Evolutionary conservation across 148 eudicot species (phyloP), one percentile per base, ranked within the genome.

Genomic region (Diospyros kaki): DNA sequence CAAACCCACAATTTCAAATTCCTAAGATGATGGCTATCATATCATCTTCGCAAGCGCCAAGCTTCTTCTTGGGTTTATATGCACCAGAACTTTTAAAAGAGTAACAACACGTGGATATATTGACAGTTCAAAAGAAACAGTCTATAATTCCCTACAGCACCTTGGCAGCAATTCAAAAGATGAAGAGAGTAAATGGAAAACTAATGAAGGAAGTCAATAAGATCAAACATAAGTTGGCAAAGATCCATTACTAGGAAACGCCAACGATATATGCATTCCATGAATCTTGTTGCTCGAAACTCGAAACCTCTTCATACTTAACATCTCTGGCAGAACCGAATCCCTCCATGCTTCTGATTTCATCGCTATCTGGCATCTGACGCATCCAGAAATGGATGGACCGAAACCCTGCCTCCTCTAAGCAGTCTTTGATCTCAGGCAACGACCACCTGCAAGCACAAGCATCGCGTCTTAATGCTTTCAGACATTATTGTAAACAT

Each of bases 261-360:
- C 86, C 98, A 11, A 94, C 98, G 38, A 94, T 73, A 71, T 94
- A 94, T 0, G 98, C 98, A 60, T 94, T 94, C 98, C 98, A 94
- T 61, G 98, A 92, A 84, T 94, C 97, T 79, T 82, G 89, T 67
- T 94, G 98, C 75, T 83, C 89, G 73, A 94, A 94, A 86, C 90
- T 94, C 3, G 89, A 81, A 66, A 84, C 92, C 80, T 92, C 97
- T 87, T 90, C 93, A 72, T 92, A 94, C 78, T 90, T 92, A 73
- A 86, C 83, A 66, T 94, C 97, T 81, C 84, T 82, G 13, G 91
- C 85, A 55, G 78, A 64, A n/a, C 92, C 93, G 17, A 90, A 87
- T 52, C 98, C 98, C 18, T 85, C 76, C 5, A 78, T 87, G 82
- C 79, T 83, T 80, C 80, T 87, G 42, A 90, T 89, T 61, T 84